Conservation (phyloP, 352 stramenopile genomes). For the Phytopythium helicoides region DNA sequence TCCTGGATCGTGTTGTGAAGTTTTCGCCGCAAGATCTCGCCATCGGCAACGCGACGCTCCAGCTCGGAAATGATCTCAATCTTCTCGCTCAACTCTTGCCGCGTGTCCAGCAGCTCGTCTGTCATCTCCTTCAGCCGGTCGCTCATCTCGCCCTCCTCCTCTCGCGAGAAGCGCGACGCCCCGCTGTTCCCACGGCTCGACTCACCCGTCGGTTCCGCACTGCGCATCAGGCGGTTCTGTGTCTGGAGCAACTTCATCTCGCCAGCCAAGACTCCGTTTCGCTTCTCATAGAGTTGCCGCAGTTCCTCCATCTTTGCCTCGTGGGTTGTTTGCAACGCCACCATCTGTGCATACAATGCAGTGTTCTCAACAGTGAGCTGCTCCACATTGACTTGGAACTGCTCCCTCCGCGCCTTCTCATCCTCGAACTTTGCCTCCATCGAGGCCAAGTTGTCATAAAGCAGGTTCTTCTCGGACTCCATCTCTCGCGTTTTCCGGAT, state of each 20-base stretch:
- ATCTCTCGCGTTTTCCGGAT: conserved; percentile 62
- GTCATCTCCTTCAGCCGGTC: conserved; percentile 67
- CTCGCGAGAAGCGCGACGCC: conserved; percentile 10
- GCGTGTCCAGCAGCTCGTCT: conserved; percentile 54
- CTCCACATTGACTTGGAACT: conserved; percentile 87
- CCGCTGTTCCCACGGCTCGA: conserved; percentile 14
- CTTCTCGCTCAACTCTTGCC: conserved; percentile 64
- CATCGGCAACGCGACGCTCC: conserved; percentile 56
- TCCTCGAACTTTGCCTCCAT: conserved; percentile 78
- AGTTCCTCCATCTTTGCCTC: conserved; percentile 84
- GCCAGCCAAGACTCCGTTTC: conserved; percentile 59
- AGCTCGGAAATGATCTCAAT: conserved; percentile 64
- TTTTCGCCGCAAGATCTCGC: conserved; percentile 84
- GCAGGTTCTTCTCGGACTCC: conserved; percentile 69
- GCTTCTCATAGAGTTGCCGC: conserved; percentile 62
- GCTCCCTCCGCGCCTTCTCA: conserved; percentile 74
- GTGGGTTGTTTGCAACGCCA: conserved; percentile 76
- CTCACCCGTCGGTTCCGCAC: conserved; percentile 24
- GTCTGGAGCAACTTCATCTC: conserved; percentile 80
- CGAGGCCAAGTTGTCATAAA: conserved; percentile 58
- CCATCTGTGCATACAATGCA: conserved; percentile 84
- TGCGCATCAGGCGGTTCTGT: conserved; percentile 72
- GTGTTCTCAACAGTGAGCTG: conserved; percentile 86
- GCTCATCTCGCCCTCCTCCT: conserved; percentile 46
- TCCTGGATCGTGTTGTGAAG: conserved; percentile 99